Base-by-base conservation (phyloP, 2,329 filamentous ascomycete genomes). In the Parastagonospora nodorum region DNA sequence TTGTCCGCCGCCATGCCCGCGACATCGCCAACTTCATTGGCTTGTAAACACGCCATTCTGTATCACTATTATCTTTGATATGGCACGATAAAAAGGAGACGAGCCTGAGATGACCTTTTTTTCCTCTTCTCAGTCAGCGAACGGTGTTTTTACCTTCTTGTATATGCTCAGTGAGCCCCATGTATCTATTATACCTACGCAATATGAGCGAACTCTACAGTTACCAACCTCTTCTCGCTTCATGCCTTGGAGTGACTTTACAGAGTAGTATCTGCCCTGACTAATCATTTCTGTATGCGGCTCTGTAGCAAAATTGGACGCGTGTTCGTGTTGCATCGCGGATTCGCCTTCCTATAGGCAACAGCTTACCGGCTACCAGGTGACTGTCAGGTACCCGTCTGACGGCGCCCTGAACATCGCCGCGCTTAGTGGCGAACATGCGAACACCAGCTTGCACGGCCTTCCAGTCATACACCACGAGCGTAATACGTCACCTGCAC, bases 341-440 rank as follows among this genome's bases (percentile, higher is more conserved):
- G 19, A 24, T 24, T 24, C 19, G 19, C 19, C 19, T 24, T 24
- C 19, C 19, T 3, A 27, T 41, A 46, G 44, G 36, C 44, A 46
- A 40, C 36, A 40, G 19, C 16, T 19, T 42, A 16, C 36, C 42
- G n/a, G 33, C 14, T n/a, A 38, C 42, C 33, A 33, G 36, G 44
- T 40, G 35, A 36, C 36, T 46, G 44, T 24, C 27, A 46, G 44
- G 44, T 46, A 46, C 44, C 44, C 44, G 44, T 38, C 42, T 38
- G 42, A 45, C 14, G 16, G 35, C 42, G 29, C 27, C 36, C 44
- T 41, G 5, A 40, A 40, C 36, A 46, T 31, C 44, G 31, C 36
- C 40, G 36, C 44, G 44, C 44, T 36, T 46, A 33, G 44, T 45
- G 44, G 44, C 44, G 19, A 40, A 46, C 24, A 24, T 15, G 43